Base-by-base conservation (phyloP, 148 eudicot genomes). In the Heliamphora exappendiculata region DNA sequence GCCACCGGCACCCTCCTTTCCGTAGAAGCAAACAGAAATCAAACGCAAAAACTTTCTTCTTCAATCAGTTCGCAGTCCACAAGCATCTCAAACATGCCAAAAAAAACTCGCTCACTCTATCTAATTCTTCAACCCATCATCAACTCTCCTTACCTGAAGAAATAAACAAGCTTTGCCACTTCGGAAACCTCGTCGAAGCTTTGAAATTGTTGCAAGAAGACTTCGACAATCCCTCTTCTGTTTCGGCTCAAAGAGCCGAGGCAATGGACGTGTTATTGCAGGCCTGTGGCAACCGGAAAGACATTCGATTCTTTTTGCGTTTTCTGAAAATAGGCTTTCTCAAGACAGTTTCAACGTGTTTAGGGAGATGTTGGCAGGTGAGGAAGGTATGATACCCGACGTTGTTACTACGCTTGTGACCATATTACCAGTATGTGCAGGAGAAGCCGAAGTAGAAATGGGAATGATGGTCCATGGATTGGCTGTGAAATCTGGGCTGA, bases 331-430 rank as follows among this genome's bases (percentile, higher is more conserved):
- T 75, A 81, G 89, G 28, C 71, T 37, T 33, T 47, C 42, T 63
- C 60, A 75, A 26, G 82, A 81, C 34, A 51, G 86, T 76, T 70
- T 87, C 62, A 76, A 74, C 79, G 58, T 80, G 33, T 82, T 91
- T 70, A 22, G 75, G 66, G 44, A 70, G 78, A 79, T 89, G 80
- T 74, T 86, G 33, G 79, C 7, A 16, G 71, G 68, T 11, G 84
- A 59, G 62, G 82, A 79, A 65, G 59, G 80, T 26, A 63, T 83
- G 64, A 14, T 80, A 24, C 91, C 92, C 0, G 89, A 91, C 80
- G 85, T 81, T 67, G 87, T n/a, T n/a, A n/a, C 88, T 59, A 86
- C 96, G 2, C 3, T 87, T 71, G 92, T 85, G 62, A 89, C 87
- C 28, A 7, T 89, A 58, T 70, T 91, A 54, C 91, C 91, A 5